A percentile compares a stretch with the other conserved stretches of the same genome.
phyloP scores from a whole-genome alignment of 2,329 filamentous ascomycete genomes.

The Blumeria hordei region DNA sequence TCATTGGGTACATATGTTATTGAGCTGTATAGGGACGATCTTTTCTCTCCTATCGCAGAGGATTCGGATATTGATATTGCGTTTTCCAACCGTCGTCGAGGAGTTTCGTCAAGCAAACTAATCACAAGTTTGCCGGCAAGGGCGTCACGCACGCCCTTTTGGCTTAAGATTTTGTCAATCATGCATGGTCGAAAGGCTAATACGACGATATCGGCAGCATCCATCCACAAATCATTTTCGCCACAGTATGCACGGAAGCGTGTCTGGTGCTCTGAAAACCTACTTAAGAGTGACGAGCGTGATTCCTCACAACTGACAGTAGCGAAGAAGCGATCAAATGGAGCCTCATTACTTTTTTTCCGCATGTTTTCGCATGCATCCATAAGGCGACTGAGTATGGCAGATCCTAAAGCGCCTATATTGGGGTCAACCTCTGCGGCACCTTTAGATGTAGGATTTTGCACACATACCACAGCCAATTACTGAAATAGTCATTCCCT shows the following conservation, averaged over 20 bases:
- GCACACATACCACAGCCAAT: conserved; percentile 1
- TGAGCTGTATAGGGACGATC: background rate
- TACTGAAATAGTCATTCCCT: background rate
- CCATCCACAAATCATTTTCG: conserved; percentile 44
- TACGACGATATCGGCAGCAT: conserved; percentile 49
- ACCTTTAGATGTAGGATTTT: background rate
- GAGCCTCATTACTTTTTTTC: background rate
- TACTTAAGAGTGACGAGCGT: conserved; percentile 12
- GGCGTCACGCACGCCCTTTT: conserved; percentile 44
- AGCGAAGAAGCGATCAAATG: conserved; percentile 16
- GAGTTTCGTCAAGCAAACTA: conserved; percentile 58
- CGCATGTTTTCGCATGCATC: background rate
- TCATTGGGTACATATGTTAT: background rate
- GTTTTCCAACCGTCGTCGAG: conserved; percentile 39
- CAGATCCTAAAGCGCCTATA: conserved; percentile 1
- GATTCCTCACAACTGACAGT: conserved; percentile 20
- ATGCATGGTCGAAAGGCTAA: conserved; percentile 65
- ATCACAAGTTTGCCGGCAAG: conserved; percentile 62
- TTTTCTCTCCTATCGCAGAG: background rate
- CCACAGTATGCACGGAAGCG: conserved; percentile 15
- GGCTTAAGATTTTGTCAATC: conserved; percentile 40
- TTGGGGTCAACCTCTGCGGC: background rate
- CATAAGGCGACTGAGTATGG: background rate
- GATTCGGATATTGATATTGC: conserved; percentile 28
- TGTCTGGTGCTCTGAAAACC: conserved; percentile 1